Conservation (phyloP, 2,329 filamentous ascomycete genomes). For the Talaromyces sp. region DNA sequence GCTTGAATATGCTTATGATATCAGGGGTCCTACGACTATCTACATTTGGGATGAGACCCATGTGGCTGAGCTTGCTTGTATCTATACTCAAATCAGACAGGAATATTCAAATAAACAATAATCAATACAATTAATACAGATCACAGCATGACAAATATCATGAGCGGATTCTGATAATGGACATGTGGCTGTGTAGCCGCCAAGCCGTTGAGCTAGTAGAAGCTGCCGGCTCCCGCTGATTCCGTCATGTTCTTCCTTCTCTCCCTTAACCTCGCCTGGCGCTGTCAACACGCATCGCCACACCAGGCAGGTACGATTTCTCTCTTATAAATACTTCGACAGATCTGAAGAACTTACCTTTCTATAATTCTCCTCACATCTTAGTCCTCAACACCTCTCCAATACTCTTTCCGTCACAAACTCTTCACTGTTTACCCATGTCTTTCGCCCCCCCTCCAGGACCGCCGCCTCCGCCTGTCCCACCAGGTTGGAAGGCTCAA, state of each 20-base stretch:
- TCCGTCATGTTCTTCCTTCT: slow-evolving; percentile 3
- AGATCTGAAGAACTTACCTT: background rate
- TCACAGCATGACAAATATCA: background rate
- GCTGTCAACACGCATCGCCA: slow-evolving; percentile 4
- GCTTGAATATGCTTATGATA: background rate
- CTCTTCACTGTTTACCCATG: slow-evolving; percentile 25
- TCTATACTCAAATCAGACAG: background rate
- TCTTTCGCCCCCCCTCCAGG: slow-evolving; percentile 45
- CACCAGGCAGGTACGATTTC: slow-evolving; percentile 10
- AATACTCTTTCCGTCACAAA: background rate
- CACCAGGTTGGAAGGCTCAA: slow-evolving; percentile 79
- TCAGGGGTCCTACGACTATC: background rate
- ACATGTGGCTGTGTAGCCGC: slow-evolving; percentile 10
- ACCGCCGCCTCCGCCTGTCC: slow-evolving; percentile 61
- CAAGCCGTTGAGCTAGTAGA: background rate
- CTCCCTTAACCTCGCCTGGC: background rate
- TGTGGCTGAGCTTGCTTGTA: background rate
- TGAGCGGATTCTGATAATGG: background rate
- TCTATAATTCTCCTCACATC: background rate
- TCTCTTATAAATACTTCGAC: background rate
- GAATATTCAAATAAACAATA: background rate
- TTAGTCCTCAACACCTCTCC: background rate
- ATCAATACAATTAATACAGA: background rate
- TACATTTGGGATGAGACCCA: background rate
- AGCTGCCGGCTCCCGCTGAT: background rate